Evolutionary conservation across 1,284 basidiomycete species (phyloP), one percentile per base, ranked within the genome.

Genomic region (Trichosporon sp.): DNA sequence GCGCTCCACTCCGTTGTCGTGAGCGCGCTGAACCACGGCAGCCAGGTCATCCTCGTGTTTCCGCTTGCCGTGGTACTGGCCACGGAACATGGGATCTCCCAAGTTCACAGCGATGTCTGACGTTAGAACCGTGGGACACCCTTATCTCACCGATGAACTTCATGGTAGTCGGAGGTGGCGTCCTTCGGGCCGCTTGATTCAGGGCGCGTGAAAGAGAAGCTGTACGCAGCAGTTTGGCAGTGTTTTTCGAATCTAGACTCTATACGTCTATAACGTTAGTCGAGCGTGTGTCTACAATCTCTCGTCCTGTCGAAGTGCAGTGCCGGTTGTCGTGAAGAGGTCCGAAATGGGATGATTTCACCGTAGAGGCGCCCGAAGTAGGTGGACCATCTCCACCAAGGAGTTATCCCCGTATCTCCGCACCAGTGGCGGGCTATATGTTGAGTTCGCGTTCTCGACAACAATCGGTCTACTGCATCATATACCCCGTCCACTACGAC

Each of bases 1-100:
- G n/a, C 87, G 88, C 69, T 87, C 86, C 4, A 95, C 90, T 0
- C 91, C 91, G 0, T 91, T 90, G 1, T 82, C 79, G 54, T 84
- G 83, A 0, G 91, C 88, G 70, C 93, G 87, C 16, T 85, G 80
- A 3, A 94, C 79, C 68, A 96, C 86, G 4, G 84, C 84, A 2
- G 86, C 83, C 12, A 94, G 83, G 77, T 96, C 94, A 76, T 92
- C 90, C 88, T 77, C 31, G 68, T 87, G 86, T 11, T 80, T 73
- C 59, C 80, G 76, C 71, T 86, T 86, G 71, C 84, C 85, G 64
- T 86, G 84, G 74, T 87, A 87, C 4, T 66, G 70, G 2, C 87
- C 87, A 0, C 79, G 77, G 73, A 85, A 88, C 80, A 83, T 83
- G 59, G 81, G 79, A 68, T 87, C 86, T 51, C 85, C 84, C 66